Evolutionary conservation across 768 basidiomycete species (phyloP).

Genomic region (Tulasnella sp.): DNA sequence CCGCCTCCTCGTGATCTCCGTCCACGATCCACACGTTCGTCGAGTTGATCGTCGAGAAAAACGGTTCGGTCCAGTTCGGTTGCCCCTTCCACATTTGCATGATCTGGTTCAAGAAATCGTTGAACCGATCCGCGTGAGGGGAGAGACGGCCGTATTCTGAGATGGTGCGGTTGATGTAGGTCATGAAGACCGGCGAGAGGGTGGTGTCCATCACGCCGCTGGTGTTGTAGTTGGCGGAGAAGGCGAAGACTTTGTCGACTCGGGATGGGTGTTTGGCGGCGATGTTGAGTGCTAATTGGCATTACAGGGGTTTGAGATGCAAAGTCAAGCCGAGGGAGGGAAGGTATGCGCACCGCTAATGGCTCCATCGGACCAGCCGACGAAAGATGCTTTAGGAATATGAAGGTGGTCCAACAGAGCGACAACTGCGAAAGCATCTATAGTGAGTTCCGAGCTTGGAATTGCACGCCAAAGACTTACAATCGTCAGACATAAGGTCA

Average conservation of each 20-base stretch:
- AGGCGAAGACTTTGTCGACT: constrained; percentile 9
- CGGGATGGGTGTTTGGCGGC: not conserved
- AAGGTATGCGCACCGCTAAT: not conserved
- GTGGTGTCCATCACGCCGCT: constrained; percentile 12
- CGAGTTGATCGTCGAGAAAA: not conserved
- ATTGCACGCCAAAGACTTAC: not conserved
- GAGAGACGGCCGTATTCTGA: not conserved
- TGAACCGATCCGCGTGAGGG: not conserved
- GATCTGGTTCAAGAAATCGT: constrained; percentile 4
- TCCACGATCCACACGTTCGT: constrained; percentile 2
- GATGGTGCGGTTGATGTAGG: constrained; percentile 12
- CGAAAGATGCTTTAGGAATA: not conserved
- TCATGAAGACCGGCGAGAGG: not conserved
- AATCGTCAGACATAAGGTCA: constrained; percentile 7
- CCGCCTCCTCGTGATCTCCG: constrained; percentile 8
- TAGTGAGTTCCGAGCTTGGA: not conserved
- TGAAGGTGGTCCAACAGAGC: not conserved
- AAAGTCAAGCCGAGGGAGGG: not conserved
- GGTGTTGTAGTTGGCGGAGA: constrained; percentile 8
- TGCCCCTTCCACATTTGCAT: not conserved
- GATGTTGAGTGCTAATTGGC: not conserved
- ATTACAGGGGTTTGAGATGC: not conserved
- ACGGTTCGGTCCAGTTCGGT: constrained; percentile 9
- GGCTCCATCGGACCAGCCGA: constrained; percentile 10
- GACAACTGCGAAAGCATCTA: not conserved